These are phyloP conservation scores for Diospyros kaki DNA, from an alignment of 148 eudicot genomes.

Conservation along the genomic window DNA sequence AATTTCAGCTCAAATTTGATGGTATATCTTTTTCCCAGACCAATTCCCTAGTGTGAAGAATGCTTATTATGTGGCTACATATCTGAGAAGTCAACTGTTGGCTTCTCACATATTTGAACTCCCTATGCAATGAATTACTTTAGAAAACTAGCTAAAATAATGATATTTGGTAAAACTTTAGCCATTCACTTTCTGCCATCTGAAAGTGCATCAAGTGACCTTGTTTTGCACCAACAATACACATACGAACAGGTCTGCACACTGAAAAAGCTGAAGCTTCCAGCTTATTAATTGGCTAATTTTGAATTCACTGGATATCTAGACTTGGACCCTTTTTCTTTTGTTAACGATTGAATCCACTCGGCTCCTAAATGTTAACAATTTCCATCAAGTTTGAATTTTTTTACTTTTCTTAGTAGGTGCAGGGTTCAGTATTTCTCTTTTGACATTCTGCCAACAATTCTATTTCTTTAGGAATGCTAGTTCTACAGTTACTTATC, in stretches of 20 bases:
- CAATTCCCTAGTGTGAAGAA: too few relatives aligned
- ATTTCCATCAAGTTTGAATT: neutral
- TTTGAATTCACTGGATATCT: neutral
- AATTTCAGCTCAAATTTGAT: slow-evolving; percentile 4
- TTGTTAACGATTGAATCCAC: too few relatives aligned
- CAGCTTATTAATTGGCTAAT: neutral
- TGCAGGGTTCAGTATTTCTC: neutral
- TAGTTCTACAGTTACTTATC: neutral
- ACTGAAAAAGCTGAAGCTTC: neutral
- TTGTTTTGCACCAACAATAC: neutral
- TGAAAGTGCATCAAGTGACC: neutral
- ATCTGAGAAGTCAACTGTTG: neutral
- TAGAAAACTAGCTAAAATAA: neutral
- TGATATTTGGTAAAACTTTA: neutral
- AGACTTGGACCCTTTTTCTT: too few relatives aligned
- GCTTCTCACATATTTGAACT: neutral
- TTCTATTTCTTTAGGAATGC: neutral
- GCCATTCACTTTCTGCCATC: neutral
- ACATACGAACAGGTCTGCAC: neutral
- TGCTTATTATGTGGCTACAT: too few relatives aligned
- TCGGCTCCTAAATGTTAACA: neutral
- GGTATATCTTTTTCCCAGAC: neutral
- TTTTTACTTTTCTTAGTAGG: neutral
- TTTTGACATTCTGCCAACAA: neutral
- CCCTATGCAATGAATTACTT: neutral